Evolutionary conservation across 768 basidiomycete species (phyloP), one percentile per base, ranked within the genome.

Genomic region (Hygrocybe coccinea): DNA sequence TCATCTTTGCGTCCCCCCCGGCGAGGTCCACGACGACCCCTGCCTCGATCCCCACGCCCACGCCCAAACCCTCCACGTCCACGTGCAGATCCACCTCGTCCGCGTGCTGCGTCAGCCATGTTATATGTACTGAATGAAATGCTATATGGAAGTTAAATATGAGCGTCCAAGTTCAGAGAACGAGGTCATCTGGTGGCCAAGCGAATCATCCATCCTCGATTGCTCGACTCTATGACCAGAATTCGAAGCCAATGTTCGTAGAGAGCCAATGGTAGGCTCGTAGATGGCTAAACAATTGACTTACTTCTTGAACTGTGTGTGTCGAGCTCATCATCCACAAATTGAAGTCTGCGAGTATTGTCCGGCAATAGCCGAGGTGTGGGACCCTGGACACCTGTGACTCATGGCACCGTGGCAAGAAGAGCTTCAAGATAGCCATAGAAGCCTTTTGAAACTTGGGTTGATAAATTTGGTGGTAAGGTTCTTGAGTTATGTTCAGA

Each of bases 1-100:
- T 98, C 97, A 68, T 99, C 97, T 81, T 97, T 97, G 80, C 93
- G 92, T 57, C 91, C 91, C 56, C 95, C 97, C 64, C 95, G 89
- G 65, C 97, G 87, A 64, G 92, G 89, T 49, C 95, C 89, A 57
- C 91, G 83, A 54, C 91, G 84, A 55, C 91, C 89, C 64, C 92
- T 85, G 60, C 92, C 90, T 60, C 91, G 85, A 61, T 91, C 92
- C 69, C 95, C 95, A 65, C 95, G 89, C 71, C 90, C 90, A 71
- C 92, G 87, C 72, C 84, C 87, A 72, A 91, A 89, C 67, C 81
- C 81, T 46, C 95, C 94, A 65, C 95, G 89, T 71, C 90, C 90
- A 71, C 92, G 87, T 73, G 84, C 87, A 73, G 90, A 89, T 68
- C 81, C 81, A 68, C 81, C 80, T 69, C 87, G 85, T 72, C 82